Conservation (phyloP, 139 green algal genomes). For the Chlamydomonas schloesseri region DNA sequence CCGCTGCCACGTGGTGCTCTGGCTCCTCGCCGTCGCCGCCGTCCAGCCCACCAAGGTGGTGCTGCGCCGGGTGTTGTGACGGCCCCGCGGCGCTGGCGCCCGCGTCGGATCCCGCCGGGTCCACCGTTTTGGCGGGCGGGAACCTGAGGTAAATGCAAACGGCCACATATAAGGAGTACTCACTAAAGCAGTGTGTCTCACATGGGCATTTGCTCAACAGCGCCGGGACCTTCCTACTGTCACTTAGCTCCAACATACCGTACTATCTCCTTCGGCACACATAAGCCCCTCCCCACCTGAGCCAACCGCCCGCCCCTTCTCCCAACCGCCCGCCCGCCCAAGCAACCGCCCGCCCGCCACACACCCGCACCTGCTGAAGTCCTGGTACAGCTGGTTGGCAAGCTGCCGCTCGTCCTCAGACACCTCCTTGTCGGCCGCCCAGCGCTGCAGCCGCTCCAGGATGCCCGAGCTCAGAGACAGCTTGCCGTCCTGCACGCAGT, state of each 20-base stretch:
- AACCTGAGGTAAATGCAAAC: too few species aligned
- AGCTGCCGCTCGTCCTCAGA: constrained; percentile 45
- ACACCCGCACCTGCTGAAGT: constrained; percentile 52
- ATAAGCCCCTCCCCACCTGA: too few species aligned
- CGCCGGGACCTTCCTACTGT: too few species aligned
- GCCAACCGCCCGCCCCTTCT: too few species aligned
- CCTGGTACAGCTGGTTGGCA: constrained; percentile 50
- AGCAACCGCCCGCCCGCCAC: too few species aligned
- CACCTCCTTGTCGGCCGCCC: constrained; percentile 8
- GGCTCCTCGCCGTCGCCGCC: background rate
- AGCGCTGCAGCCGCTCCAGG: constrained; percentile 48
- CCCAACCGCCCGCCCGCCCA: too few species aligned
- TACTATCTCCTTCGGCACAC: too few species aligned
- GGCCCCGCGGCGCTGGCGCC: background rate
- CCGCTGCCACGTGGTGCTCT: constrained; percentile 16
- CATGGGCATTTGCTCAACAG: too few species aligned
- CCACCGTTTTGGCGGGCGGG: background rate
- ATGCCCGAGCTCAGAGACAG: constrained; percentile 49
- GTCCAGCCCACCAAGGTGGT: background rate
- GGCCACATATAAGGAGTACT: too few species aligned
- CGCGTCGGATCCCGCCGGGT: background rate
- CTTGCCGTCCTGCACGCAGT: background rate
- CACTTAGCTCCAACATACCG: too few species aligned
- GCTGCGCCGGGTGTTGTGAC: background rate
- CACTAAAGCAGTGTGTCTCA: too few species aligned